Evolutionary conservation across 2,329 filamentous ascomycete genomes (phyloP).

Genomic region (Neofusicoccum laricinum): DNA sequence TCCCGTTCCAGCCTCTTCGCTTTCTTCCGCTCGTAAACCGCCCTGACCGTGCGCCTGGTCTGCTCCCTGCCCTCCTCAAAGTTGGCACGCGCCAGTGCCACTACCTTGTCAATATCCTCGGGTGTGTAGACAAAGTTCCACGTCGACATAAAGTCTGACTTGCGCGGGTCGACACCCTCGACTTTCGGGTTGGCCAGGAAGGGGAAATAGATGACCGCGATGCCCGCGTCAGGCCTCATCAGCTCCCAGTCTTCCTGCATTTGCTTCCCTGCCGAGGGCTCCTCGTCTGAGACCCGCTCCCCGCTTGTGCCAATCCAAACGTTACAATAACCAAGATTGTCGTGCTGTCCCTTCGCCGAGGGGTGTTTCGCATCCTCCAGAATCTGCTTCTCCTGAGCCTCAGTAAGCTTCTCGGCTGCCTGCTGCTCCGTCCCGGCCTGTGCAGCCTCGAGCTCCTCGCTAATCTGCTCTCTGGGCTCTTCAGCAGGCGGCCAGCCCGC

Average conservation of each 20-base stretch:
- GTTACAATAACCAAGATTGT: conserved; percentile 82
- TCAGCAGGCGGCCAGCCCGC: conserved; percentile 80
- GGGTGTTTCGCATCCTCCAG: conserved; percentile 23
- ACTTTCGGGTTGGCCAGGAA: conserved; percentile 80
- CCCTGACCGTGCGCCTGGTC: conserved; percentile 74
- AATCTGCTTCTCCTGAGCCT: conserved; percentile 46
- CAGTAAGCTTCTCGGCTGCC: conserved; percentile 60
- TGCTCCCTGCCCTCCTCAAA: conserved; percentile 78
- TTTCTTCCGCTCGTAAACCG: conserved; percentile 92
- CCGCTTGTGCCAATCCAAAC: conserved; percentile 88
- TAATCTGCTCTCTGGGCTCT: conserved; percentile 58
- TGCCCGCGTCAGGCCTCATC: conserved; percentile 74
- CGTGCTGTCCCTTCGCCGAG: conserved; percentile 31
- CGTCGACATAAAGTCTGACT: conserved; percentile 83
- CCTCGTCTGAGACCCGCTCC: conserved; percentile 60
- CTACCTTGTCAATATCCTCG: conserved; percentile 81
- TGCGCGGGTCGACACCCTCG: conserved; percentile 76
- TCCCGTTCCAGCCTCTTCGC: conserved; percentile 57
- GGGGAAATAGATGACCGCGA: conserved; percentile 87
- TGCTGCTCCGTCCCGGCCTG: conserved; percentile 60
- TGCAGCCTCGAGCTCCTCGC: conserved; percentile 65
- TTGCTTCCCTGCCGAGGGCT: conserved; percentile 53
- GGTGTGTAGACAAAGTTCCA: conserved; percentile 98
- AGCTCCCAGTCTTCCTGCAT: conserved; percentile 64
- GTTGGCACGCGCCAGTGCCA: conserved; percentile 79